Evolutionary conservation across 2,329 filamentous ascomycete species (phyloP).

Genomic region (Talaromyces piceae): DNA sequence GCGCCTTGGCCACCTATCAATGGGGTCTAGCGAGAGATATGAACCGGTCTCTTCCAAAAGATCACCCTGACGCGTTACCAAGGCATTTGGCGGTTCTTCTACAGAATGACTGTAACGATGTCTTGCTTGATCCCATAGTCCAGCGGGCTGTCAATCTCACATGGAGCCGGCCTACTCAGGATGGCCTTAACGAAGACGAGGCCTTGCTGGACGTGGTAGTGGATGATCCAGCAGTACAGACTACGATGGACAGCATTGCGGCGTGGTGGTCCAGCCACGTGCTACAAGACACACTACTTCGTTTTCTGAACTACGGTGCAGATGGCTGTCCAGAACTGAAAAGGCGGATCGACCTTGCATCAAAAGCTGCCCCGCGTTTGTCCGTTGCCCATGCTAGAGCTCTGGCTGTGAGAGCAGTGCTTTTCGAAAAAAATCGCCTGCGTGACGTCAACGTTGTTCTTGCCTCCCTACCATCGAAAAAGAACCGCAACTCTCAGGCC

Average conservation of each 20-base stretch:
- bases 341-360: constrained; percentile 58
- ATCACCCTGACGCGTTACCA: constrained; percentile 60
- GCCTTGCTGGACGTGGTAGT: constrained; percentile 75
- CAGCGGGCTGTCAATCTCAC: constrained; percentile 85
- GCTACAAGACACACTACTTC: constrained; percentile 61
- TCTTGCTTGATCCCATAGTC: constrained; percentile 68
- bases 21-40: constrained; percentile 76
- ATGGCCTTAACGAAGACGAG: constrained; percentile 56
- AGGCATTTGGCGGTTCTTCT: constrained; percentile 69
- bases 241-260: constrained; percentile 80
- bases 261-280: constrained; percentile 80
- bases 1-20: constrained; percentile 63
- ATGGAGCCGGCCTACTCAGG: constrained; percentile 71
- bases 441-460: constrained; percentile 47
- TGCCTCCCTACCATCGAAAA: constrained; percentile 43
- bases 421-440: constrained; percentile 47
- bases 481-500: constrained; percentile 21
- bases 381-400: constrained; percentile 60
- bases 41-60: constrained; percentile 38
- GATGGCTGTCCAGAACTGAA: constrained; percentile 36
- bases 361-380: constrained; percentile 67
- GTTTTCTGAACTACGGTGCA: constrained; percentile 50
- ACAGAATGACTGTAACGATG: constrained; percentile 71
- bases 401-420: constrained; percentile 51
- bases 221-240: constrained; percentile 75